Conservation (phyloP, 768 basidiomycete species). For the Kwoniella pini region DNA sequence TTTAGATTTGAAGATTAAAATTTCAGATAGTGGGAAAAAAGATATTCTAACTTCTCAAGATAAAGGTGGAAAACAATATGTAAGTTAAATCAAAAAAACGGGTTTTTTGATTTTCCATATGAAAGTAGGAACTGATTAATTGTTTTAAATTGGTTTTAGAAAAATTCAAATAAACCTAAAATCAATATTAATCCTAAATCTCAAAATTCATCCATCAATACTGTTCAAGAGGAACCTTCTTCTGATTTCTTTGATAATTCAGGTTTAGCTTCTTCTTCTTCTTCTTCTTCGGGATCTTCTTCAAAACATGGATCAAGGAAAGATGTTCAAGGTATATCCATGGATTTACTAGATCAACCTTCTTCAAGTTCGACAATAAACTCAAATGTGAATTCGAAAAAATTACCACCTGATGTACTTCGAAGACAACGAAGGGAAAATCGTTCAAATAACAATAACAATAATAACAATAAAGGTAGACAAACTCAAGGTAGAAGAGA, state of each 20-base stretch:
- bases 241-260: slow-evolving; percentile 22
- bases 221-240: not conserved
- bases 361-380: not conserved
- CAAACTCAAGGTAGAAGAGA: not conserved
- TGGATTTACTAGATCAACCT: slow-evolving; percentile 11
- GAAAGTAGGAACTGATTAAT: no score
- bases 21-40: slow-evolving; percentile 3
- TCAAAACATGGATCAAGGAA: slow-evolving; percentile 9
- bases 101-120: no score
- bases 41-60: not conserved
- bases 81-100: not conserved
- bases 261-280: not conserved
- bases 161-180: slow-evolving; percentile 1
- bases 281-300: not conserved
- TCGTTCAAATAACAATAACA: not conserved
- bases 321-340: slow-evolving; percentile 8
- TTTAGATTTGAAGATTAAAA: slow-evolving; percentile 18
- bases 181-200: not conserved
- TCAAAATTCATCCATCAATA: not conserved
- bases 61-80: not conserved
- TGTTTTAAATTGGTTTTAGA: no score
- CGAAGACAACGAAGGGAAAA: slow-evolving; percentile 15
- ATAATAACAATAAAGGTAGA: no score
- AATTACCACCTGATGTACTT: slow-evolving; percentile 17
- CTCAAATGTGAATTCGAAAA: no score